Conservation (phyloP, 768 basidiomycete genomes). For the Gloeopeniophorella convolvens region DNA sequence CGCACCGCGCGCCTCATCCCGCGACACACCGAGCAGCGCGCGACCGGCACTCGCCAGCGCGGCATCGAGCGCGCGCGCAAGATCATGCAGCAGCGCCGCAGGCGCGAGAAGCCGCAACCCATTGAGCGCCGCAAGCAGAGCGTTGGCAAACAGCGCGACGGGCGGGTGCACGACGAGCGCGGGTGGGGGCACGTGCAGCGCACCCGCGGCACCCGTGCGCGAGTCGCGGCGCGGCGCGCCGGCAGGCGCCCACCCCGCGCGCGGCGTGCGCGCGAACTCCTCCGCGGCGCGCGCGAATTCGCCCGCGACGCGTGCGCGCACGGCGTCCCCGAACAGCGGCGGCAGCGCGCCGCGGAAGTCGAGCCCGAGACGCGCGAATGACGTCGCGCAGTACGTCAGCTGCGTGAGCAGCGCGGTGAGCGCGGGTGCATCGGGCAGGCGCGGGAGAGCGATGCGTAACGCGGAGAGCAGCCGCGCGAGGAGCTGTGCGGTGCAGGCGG, state of each 20-base stretch:
- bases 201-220: slow-evolving; percentile 15
- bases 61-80: slow-evolving; percentile 45
- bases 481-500: slow-evolving; percentile 59
- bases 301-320: slow-evolving; percentile 46
- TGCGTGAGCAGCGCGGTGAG: slow-evolving; percentile 86
- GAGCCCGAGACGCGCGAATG: slow-evolving; percentile 86
- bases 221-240: slow-evolving; percentile 18
- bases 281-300: slow-evolving; percentile 41
- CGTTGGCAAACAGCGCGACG: slow-evolving; percentile 65
- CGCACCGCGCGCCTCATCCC: slow-evolving; percentile 29
- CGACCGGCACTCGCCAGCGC: slow-evolving; percentile 42
- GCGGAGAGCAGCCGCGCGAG: slow-evolving; percentile 62
- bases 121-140: slow-evolving; percentile 68
- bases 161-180: slow-evolving; percentile 68
- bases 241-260: slow-evolving; percentile 15
- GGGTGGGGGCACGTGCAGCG: slow-evolving; percentile 62
- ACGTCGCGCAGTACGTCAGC: slow-evolving; percentile 86
- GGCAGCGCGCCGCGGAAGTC: slow-evolving; percentile 74
- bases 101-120: slow-evolving; percentile 78
- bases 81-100: slow-evolving; percentile 43
- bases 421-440: slow-evolving; percentile 50
- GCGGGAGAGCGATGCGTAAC: slow-evolving; percentile 55
- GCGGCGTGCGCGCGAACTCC: slow-evolving; percentile 16
- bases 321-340: slow-evolving; percentile 59
- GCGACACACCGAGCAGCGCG: slow-evolving; percentile 34